Conservation (phyloP, 495 filamentous ascomycete genomes). For the Letharia columbiana region DNA sequence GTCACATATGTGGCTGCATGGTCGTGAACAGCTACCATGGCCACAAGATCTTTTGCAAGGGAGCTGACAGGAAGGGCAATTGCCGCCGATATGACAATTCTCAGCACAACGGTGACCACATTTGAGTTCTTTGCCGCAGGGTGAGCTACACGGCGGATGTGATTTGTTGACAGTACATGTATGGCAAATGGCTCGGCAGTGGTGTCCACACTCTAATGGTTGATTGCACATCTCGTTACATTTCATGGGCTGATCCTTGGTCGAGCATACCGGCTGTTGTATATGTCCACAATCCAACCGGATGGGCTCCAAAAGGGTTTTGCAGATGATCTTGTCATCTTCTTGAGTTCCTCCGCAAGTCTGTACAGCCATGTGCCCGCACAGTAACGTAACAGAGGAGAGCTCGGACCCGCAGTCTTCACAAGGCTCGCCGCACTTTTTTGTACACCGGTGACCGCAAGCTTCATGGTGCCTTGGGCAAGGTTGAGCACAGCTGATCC, state of each 20-base stretch:
- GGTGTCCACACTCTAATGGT: slow-evolving; percentile 24
- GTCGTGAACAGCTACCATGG: slow-evolving; percentile 19
- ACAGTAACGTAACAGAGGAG: slow-evolving; percentile 38
- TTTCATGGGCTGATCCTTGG: slow-evolving; percentile 4
- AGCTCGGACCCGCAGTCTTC: slow-evolving; percentile 36
- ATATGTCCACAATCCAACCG: slow-evolving; percentile 48
- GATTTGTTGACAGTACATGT: slow-evolving; percentile 33
- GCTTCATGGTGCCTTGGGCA: slow-evolving; percentile 42
- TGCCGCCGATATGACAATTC: slow-evolving; percentile 43
- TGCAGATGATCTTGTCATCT: slow-evolving; percentile 25
- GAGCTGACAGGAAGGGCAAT: slow-evolving; percentile 38
- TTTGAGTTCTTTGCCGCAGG: slow-evolving; percentile 39
- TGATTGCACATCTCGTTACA: slow-evolving; percentile 21
- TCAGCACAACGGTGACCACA: slow-evolving; percentile 47
- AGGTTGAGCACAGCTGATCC: slow-evolving; percentile 46
- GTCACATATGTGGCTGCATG: slow-evolving; percentile 20
- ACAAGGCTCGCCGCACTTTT: slow-evolving; percentile 44
- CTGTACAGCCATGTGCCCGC: slow-evolving; percentile 43
- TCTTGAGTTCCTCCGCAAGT: slow-evolving; percentile 37
- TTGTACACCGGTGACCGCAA: slow-evolving; percentile 52
- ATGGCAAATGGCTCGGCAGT: slow-evolving; percentile 40
- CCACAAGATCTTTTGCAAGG: slow-evolving; percentile 48
- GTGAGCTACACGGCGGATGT: slow-evolving; percentile 31
- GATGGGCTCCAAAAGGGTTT: slow-evolving; percentile 28
- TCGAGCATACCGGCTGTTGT: slow-evolving; percentile 16